Evolutionary conservation across 352 stramenopile species (phyloP), one percentile per base, ranked within the genome.

Genomic region (Pythium dissimile): DNA sequence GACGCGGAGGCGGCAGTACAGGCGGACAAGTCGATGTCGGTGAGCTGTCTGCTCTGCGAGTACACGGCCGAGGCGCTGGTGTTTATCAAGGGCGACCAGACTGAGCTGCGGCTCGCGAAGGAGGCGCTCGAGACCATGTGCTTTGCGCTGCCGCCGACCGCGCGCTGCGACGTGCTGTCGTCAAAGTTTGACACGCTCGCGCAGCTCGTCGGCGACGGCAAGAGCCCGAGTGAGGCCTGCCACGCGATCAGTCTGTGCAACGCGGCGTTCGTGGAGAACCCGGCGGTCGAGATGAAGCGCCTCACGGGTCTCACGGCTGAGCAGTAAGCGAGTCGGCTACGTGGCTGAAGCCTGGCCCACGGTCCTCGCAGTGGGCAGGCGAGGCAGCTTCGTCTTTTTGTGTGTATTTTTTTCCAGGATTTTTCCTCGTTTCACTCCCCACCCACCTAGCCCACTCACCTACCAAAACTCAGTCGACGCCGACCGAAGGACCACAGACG

Each of bases 11-110:
- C 47, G 24, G 48, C 47, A 0, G 42, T 67, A 16, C 27, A 45
- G 32, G 12, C 51, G 9, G 50, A 78, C 18, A 71, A 72, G 34
- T 69, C 67, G 4, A 77, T 84, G 55, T 80, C 72, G 11, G 68
- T 91, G 45, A 63, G 80, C 32, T 94, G 84, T 48, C 52, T 94
- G 21, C 75, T 92, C 43, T 94, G 84, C 28, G 80, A 94, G 59
- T 87, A 87, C 70, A 89, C 77, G 27, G 84, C 72, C 1, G 78
- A 89, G 34, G 59, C 89, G 2, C 58, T 91, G 49, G 56, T 72
- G 41, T 58, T 61, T 23, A 76, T 83, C 1, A 69, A 70, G 28
- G 70, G 73, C 26, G 66, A 77, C 47, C 62, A 83, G 27, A 80
- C 72, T 31, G 67, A 73, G 38, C 58, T 91, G 28, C 76, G 68